Conservation (phyloP, 1,284 basidiomycete genomes). For the Termitomyces sp. region DNA sequence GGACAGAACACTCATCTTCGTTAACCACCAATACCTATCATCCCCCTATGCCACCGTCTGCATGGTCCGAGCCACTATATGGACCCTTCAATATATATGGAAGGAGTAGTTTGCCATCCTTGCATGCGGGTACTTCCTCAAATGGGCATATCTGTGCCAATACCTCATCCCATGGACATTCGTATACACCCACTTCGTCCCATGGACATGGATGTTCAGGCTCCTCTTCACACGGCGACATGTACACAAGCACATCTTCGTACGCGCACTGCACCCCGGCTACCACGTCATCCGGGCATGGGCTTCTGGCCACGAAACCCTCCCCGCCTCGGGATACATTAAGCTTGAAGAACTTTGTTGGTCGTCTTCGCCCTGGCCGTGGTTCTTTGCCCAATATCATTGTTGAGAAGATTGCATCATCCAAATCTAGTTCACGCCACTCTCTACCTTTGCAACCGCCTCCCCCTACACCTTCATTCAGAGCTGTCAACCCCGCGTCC, state of each 20-base stretch:
- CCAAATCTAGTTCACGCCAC: constrained; percentile 10
- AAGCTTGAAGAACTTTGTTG: constrained; percentile 8
- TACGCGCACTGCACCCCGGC: constrained; percentile 8
- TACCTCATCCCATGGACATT: constrained; percentile 4
- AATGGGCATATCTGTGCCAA: background rate
- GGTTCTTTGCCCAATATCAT: constrained; percentile 11
- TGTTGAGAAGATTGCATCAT: constrained; percentile 5
- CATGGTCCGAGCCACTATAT: constrained; percentile 5
- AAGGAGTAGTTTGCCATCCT: constrained; percentile 11
- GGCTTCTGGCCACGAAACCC: background rate
- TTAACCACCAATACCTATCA: background rate
- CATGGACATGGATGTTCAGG: constrained; percentile 1
- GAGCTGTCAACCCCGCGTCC: background rate
- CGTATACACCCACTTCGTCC: background rate
- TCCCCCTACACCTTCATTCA: background rate
- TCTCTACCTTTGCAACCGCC: background rate
- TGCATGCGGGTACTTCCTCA: constrained; percentile 12
- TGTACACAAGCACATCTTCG: background rate
- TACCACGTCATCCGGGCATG: constrained; percentile 11
- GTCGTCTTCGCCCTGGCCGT: constrained; percentile 6
- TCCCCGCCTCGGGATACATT: background rate
- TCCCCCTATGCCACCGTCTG: constrained; percentile 3
- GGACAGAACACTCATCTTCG: background rate
- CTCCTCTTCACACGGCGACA: constrained; percentile 4
- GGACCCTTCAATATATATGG: constrained; percentile 11